Conservation (phyloP, 2,329 filamentous ascomycete species). For the Neonectria ditissima region DNA sequence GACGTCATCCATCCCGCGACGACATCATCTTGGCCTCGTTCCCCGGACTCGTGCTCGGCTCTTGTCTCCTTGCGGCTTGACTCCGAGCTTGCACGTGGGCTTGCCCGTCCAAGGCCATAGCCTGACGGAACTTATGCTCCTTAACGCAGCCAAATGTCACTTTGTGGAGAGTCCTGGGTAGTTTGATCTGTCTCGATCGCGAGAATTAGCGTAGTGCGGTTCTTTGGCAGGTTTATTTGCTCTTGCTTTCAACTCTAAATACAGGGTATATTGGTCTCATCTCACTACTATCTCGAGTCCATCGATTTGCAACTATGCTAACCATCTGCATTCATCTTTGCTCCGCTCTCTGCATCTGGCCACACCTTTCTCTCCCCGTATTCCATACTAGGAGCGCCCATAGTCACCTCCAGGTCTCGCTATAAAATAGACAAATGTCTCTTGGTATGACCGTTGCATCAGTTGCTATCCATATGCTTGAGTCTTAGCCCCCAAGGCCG, state of each 20-base stretch:
- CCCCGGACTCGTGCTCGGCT: neutral
- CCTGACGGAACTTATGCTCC: neutral
- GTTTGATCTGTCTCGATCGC: neutral
- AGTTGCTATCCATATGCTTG: neutral
- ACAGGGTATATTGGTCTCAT: neutral
- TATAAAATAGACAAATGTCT: constrained; percentile 3
- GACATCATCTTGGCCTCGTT: constrained; percentile 1
- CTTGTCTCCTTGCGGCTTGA: neutral
- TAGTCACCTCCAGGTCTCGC: neutral
- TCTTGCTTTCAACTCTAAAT: neutral
- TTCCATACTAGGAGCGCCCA: neutral
- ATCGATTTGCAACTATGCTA: neutral
- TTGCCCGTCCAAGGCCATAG: neutral
- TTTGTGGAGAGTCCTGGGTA: neutral
- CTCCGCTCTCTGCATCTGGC: neutral
- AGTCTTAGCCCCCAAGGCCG: neutral
- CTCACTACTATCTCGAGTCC: neutral
- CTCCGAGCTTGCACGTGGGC: neutral
- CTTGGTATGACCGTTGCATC: neutral
- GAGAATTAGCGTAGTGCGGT: neutral
- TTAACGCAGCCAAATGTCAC: neutral
- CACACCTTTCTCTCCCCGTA: neutral
- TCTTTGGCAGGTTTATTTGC: neutral
- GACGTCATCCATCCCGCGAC: constrained; percentile 10
- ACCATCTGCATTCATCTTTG: neutral